Evolutionary conservation across 129 eudicot genomes (phyloP).

Genomic region (Calendula officinalis): DNA sequence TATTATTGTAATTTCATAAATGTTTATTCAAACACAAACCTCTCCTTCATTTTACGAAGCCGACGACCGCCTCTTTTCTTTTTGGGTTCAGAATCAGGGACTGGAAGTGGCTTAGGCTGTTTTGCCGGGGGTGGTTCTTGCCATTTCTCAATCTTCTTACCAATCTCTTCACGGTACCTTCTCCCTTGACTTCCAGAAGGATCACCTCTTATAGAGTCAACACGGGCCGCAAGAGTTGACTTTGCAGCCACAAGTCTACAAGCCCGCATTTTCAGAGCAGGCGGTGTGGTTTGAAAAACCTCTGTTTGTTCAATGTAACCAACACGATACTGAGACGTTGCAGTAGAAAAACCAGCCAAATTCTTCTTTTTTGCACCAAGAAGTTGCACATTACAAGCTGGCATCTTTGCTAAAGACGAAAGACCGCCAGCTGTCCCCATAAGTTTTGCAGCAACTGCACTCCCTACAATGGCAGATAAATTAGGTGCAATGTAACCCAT

Average conservation of each 20-base stretch:
- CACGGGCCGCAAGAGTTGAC: constrained; percentile 80
- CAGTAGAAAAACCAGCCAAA: constrained; percentile 71
- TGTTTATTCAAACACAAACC: too few relatives aligned
- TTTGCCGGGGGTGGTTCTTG: too few relatives aligned
- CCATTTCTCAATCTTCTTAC: constrained; percentile 82
- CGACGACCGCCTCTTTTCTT: too few relatives aligned
- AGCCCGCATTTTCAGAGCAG: constrained; percentile 35
- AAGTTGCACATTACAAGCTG: constrained; percentile 88
- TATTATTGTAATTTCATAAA: too few relatives aligned
- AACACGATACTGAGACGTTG: constrained; percentile 72
- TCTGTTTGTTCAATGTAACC: constrained; percentile 88
- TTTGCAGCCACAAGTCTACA: constrained; percentile 66
- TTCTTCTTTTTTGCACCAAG: constrained; percentile 82
- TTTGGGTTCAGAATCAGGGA: too few relatives aligned
- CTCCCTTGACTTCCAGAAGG: constrained; percentile 85
- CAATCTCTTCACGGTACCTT: constrained; percentile 55
- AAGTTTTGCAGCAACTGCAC: constrained; percentile 93
- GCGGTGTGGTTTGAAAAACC: constrained; percentile 83
- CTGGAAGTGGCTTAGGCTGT: too few relatives aligned
- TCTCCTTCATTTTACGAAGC: constrained; percentile 81
- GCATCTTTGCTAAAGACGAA: constrained; percentile 70
- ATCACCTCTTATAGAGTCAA: constrained; percentile 76
- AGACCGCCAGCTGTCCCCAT: constrained; percentile 96
- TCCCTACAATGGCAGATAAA: constrained; percentile 81
- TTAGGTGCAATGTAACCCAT: constrained; percentile 95